Evolutionary conservation across 2,329 filamentous ascomycete genomes (phyloP).

Genomic region (Alternaria ventricosa): DNA sequence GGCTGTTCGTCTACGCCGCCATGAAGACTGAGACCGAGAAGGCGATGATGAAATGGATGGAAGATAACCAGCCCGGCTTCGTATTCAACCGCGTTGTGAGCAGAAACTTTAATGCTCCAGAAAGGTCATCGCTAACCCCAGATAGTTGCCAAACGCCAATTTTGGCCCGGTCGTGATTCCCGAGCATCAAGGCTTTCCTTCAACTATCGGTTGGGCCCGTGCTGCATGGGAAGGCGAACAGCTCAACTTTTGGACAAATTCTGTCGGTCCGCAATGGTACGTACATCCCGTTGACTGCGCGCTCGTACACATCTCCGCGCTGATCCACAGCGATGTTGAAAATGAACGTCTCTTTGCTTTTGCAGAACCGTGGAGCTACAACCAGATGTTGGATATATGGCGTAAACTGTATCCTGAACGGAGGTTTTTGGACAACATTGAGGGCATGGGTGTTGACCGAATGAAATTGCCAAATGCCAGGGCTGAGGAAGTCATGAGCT

Average conservation of each 20-base stretch:
- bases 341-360: conserved; percentile 63
- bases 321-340: conserved; percentile 54
- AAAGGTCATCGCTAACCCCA: neutral
- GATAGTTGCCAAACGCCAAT: conserved; percentile 44
- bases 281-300: conserved; percentile 45
- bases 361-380: conserved; percentile 56
- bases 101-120: neutral
- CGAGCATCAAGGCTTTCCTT: conserved; percentile 41
- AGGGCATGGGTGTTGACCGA: conserved; percentile 23
- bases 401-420: conserved; percentile 50
- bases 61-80: conserved; percentile 54
- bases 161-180: conserved; percentile 47
- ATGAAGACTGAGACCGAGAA: conserved; percentile 57
- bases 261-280: conserved; percentile 24
- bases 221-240: conserved; percentile 31
- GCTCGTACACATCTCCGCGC: conserved; percentile 60
- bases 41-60: conserved; percentile 55
- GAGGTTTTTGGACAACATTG: conserved; percentile 36
- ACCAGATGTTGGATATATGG: conserved; percentile 51
- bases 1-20: conserved; percentile 51
- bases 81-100: conserved; percentile 50
- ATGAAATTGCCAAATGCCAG: conserved; percentile 26
- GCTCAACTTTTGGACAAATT: conserved; percentile 41
- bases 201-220: conserved; percentile 36
- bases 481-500: conserved; percentile 35